These are phyloP conservation scores for Apophysomyces elegans DNA, from an alignment of 371 early-diverging fungal genomes.

Conservation along the genomic window DNA sequence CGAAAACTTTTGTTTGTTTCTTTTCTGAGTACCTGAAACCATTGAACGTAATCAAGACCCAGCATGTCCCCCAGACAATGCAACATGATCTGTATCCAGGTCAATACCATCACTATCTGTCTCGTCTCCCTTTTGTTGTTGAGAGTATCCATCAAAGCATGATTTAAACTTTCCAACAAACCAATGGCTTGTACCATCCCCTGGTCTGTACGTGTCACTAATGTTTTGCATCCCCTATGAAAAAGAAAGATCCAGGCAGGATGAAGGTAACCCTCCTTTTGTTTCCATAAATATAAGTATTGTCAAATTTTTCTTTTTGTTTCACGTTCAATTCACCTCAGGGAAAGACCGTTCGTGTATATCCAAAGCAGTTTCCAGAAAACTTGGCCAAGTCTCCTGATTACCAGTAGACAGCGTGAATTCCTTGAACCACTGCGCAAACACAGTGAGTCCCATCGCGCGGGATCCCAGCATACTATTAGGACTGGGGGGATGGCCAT, in stretches of 20 bases:
- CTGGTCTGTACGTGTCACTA: constrained; percentile 7
- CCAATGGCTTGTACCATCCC: constrained; percentile 15
- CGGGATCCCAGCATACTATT: background rate
- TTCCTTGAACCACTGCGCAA: constrained; percentile 2
- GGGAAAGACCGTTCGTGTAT: background rate
- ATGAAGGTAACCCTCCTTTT: background rate
- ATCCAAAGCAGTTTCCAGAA: background rate
- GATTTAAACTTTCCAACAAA: constrained; percentile 17
- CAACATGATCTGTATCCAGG: constrained; percentile 23
- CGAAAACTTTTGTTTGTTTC: background rate
- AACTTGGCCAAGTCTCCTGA: background rate
- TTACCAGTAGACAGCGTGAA: background rate
- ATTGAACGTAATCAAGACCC: constrained; percentile 20
- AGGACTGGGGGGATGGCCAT: background rate
- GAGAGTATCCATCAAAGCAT: constrained; percentile 19
- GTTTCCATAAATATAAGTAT: background rate
- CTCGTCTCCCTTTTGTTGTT: background rate
- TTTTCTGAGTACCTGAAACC: constrained; percentile 24
- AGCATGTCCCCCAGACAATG: constrained; percentile 18
- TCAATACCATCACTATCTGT: constrained; percentile 10
- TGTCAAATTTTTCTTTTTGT: background rate
- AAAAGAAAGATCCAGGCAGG: background rate
- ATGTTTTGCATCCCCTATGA: constrained; percentile 14
- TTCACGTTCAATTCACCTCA: too few relatives aligned
- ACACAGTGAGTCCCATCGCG: background rate